Conservation (phyloP, 345 rosid species). For the Laguncularia racemosa region DNA sequence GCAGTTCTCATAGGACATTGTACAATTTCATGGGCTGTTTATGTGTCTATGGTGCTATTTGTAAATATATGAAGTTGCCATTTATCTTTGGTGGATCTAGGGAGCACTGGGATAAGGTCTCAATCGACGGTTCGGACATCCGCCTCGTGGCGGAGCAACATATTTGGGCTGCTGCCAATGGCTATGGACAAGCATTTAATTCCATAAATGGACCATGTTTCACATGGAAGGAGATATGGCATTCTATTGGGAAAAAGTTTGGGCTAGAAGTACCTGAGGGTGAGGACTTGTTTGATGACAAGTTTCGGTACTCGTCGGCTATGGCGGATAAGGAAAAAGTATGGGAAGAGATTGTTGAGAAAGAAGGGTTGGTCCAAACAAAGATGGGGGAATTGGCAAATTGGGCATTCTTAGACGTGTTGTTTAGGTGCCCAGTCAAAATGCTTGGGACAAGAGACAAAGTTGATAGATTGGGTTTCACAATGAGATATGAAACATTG, state of each 20-base stretch:
- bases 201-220: conserved; percentile 62
- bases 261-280: conserved; percentile 29
- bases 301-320: conserved; percentile 34
- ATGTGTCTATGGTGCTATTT: conserved; percentile 64
- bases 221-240: conserved; percentile 88
- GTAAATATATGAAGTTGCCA: conserved; percentile 57
- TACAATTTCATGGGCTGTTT: conserved; percentile 76
- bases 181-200: conserved; percentile 60
- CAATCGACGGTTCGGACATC: conserved; percentile 68
- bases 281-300: conserved; percentile 32
- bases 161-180: conserved; percentile 64
- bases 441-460: conserved; percentile 67
- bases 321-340: conserved; percentile 42
- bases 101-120: conserved; percentile 81
- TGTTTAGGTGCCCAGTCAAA: conserved; percentile 68
- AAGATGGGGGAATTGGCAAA: conserved; percentile 70
- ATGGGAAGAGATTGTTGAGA: conserved; percentile 60
- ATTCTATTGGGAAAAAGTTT: conserved; percentile 43
- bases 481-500: conserved; percentile 40
- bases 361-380: conserved; percentile 41
- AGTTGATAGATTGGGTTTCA: conserved; percentile 57
- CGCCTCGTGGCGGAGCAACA: conserved; percentile 73
- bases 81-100: conserved; percentile 84
- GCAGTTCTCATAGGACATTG: conserved; percentile 53
- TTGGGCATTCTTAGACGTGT: conserved; percentile 64